A percentile compares a stretch with the other conserved stretches of the same genome.
These are phyloP conservation scores for Bothriochloa decipiens DNA, from an alignment of 176 grass and related monocot genomes.

Conservation along the genomic window DNA sequence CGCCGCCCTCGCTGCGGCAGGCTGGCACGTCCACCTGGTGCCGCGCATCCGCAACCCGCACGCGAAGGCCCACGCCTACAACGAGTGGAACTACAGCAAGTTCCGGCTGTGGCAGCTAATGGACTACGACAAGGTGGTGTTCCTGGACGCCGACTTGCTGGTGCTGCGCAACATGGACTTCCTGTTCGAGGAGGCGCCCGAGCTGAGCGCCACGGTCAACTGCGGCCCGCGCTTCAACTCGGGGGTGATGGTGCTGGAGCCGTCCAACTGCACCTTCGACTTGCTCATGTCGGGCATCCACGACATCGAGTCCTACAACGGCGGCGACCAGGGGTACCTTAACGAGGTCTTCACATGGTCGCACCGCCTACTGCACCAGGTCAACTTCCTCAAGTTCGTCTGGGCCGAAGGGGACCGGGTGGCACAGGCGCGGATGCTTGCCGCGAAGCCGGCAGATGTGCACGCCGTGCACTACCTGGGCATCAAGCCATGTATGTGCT, in stretches of 20 bases:
- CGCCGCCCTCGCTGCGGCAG: constrained; percentile 50
- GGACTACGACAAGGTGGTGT: constrained; percentile 71
- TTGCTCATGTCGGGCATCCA: constrained; percentile 64
- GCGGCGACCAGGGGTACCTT: constrained; percentile 92
- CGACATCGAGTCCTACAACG: constrained; percentile 80
- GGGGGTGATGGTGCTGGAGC: constrained; percentile 78
- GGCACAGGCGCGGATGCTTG: constrained; percentile 35
- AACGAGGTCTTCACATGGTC: constrained; percentile 98
- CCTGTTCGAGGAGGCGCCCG: constrained; percentile 50
- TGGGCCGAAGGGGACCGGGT: constrained; percentile 41
- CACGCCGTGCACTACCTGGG: constrained; percentile 73
- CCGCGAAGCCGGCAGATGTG: constrained; percentile 36
- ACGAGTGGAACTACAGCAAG: constrained; percentile 95
- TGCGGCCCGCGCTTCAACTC: constrained; percentile 67
- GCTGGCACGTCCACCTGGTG: constrained; percentile 58
- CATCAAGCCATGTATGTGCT: constrained; percentile 76
- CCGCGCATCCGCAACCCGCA: constrained; percentile 72
- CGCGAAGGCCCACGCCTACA: constrained; percentile 57
- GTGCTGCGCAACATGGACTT: constrained; percentile 69
- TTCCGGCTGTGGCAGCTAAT: constrained; percentile 89
- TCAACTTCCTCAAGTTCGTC: constrained; percentile 68
- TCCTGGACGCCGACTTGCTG: constrained; percentile 79
- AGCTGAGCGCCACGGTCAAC: constrained; percentile 68
- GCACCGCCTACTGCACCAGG: constrained; percentile 76
- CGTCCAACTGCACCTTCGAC: constrained; percentile 71